Percentiles rank a stretch among this genome's conserved stretches.
Conservation (phyloP, 305 asterid species). For the Fraxinus greggii region DNA sequence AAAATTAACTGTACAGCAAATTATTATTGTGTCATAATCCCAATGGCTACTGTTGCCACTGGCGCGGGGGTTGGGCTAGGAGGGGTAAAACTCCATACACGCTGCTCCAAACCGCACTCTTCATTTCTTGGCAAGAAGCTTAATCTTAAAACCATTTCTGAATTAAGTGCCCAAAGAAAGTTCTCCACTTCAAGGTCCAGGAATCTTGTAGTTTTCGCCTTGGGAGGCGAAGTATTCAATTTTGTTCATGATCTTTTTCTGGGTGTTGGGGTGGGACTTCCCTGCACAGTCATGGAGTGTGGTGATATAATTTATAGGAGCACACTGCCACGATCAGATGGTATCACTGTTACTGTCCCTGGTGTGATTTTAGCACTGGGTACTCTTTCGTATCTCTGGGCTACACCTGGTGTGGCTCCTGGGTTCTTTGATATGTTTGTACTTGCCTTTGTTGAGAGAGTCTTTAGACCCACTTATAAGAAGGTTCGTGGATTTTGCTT, state of each 20-base stretch:
- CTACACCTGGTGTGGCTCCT: constrained; percentile 98
- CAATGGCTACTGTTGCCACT: constrained; percentile 61
- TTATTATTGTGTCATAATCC: neutral
- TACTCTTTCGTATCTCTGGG: constrained; percentile 90
- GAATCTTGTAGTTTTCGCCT: constrained; percentile 36
- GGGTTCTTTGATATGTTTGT: constrained; percentile 97
- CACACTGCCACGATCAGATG: constrained; percentile 78
- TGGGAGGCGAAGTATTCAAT: constrained; percentile 44
- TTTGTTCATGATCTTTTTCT: constrained; percentile 57
- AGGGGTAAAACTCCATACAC: constrained; percentile 43
- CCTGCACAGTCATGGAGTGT: constrained; percentile 97
- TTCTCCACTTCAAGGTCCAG: constrained; percentile 29
- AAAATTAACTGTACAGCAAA: neutral
- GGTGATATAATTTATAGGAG: constrained; percentile 94
- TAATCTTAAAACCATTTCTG: constrained; percentile 36
- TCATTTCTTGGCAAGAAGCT: constrained; percentile 64
- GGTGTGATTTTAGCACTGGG: constrained; percentile 82
- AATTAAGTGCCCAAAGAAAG: constrained; percentile 35
- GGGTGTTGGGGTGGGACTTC: constrained; percentile 98
- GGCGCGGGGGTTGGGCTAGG: constrained; percentile 54
- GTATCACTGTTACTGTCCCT: constrained; percentile 67
- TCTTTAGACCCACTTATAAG: constrained; percentile 68
- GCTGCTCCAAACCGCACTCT: constrained; percentile 46
- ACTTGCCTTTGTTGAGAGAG: constrained; percentile 80
- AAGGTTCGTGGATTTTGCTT: constrained; percentile 43